Percentiles rank a stretch among this genome's conserved stretches.
Conservation (phyloP, 805 yeast species). For the Starmerella cellae region DNA sequence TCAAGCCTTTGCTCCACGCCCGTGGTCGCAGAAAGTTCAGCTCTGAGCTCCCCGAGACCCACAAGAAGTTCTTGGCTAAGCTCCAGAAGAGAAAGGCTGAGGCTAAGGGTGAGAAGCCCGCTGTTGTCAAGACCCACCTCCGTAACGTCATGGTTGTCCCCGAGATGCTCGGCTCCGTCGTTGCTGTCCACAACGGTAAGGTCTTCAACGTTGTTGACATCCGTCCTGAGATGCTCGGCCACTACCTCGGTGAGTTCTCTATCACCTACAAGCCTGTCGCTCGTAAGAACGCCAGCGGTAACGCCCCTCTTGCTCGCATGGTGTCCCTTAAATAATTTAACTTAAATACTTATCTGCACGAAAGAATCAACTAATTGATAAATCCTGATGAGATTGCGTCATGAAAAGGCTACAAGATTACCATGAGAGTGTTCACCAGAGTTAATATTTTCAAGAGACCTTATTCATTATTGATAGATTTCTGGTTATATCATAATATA, state of each 20-base stretch:
- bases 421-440: no score
- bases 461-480: no score
- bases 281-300: slow-evolving; percentile 58
- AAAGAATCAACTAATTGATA: neutral
- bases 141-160: slow-evolving; percentile 98
- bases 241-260: slow-evolving; percentile 99
- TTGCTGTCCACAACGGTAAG: slow-evolving; percentile 99
- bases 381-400: no score
- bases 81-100: slow-evolving; percentile 87
- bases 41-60: slow-evolving; percentile 91
- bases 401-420: no score
- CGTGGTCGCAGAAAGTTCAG: slow-evolving; percentile 99
- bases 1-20: slow-evolving; percentile 91
- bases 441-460: no score
- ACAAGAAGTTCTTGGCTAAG: slow-evolving; percentile 92
- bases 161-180: slow-evolving; percentile 98
- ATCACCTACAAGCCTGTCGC: slow-evolving; percentile 98
- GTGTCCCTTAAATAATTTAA: slow-evolving; percentile 23
- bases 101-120: slow-evolving; percentile 78
- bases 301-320: slow-evolving; percentile 24
- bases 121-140: slow-evolving; percentile 95
- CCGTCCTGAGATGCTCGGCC: slow-evolving; percentile 99
- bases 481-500: no score
- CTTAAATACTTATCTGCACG: slow-evolving; percentile 2
- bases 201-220: slow-evolving; percentile 97